Base-by-base conservation (phyloP, 495 filamentous ascomycete genomes). In the Chlorociboria aeruginascens region DNA sequence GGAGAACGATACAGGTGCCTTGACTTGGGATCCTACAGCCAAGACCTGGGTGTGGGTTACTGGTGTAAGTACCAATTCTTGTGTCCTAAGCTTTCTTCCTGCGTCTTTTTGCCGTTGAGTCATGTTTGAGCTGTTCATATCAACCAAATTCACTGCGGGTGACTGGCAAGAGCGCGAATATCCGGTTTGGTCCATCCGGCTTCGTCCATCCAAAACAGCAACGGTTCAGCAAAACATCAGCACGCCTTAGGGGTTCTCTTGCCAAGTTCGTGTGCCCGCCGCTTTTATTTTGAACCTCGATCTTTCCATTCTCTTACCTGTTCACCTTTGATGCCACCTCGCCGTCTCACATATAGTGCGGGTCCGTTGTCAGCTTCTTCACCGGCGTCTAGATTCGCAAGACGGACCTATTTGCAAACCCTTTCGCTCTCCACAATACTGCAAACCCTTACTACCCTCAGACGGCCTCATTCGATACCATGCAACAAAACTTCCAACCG, bases 401-500 rank as follows among this genome's bases (percentile, higher is more conserved):
- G 7, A 13, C 1, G 33, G 1, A 25, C 20, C 2, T 25, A 25
- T 25, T 25, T 4, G 20, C 20, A 25, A 25, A 9, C 14, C 8
- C 25, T 13, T 14, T 45, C 25, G 20, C 12, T 31, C 17, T 30
- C 14, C 42, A 16, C 40, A n/a, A 45, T 12, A 8, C 16, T 9
- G 3, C 28, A n/a, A 43, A 43, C 40, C 1, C 16, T 28, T 29
- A 16, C 12, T 8, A 46, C 13, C 17, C 12, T 30, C 42, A 10
- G 3, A 40, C 32, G 7, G 43, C 13, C 32, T 39, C 30, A 9
- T 12, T 7, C 25, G 31, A 33, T 29, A 34, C 11, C 33, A 32
- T 30, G 37, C 25, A 20, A 14, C 28, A 52, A 31, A 64, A 68
- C 58, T 71, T 64, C 47, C 68, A 73, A 44, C 72, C 70, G 1